These are phyloP conservation scores for Trichoderma citrinoviride DNA, from an alignment of 2,329 filamentous ascomycete genomes.

Conservation along the genomic window DNA sequence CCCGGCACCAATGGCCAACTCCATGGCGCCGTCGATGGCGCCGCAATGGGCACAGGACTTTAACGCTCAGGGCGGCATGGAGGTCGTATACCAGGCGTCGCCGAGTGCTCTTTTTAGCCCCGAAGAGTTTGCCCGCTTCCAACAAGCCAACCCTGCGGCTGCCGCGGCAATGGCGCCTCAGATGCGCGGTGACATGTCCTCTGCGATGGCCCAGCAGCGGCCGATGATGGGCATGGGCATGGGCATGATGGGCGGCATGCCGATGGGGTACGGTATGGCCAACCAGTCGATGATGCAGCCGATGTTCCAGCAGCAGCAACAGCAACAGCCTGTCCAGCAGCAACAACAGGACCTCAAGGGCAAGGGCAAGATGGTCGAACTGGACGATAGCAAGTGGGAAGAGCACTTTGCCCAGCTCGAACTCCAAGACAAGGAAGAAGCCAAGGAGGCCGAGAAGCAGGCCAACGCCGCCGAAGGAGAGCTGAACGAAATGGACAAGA, in stretches of 20 bases:
- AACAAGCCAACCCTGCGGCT: constrained; percentile 64
- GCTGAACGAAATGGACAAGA: constrained; percentile 78
- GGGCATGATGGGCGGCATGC: constrained; percentile 51
- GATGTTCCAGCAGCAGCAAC: constrained; percentile 48
- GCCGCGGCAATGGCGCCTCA: constrained; percentile 51
- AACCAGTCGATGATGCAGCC: constrained; percentile 51
- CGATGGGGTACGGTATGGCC: constrained; percentile 46
- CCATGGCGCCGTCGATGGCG: constrained; percentile 56
- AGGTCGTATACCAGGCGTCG: constrained; percentile 63
- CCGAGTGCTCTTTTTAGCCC: constrained; percentile 65
- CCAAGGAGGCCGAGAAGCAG: constrained; percentile 58
- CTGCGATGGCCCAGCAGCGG: constrained; percentile 50
- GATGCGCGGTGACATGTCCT: constrained; percentile 54
- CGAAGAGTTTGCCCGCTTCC: constrained; percentile 85
- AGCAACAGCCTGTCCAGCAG: constrained; percentile 48
- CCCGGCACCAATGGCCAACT: constrained; percentile 51
- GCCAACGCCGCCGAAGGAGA: constrained; percentile 74
- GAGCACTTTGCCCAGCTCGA: constrained; percentile 92
- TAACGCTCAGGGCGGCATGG: constrained; percentile 64
- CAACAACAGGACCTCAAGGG: constrained; percentile 60
- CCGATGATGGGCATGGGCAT: constrained; percentile 60
- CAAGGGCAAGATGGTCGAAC: constrained; percentile 90
- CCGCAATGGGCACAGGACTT: constrained; percentile 56
- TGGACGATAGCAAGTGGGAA: constrained; percentile 94
- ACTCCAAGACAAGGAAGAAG: constrained; percentile 52